Conservation (phyloP, 1,284 basidiomycete species). For the Sporisorium sorghi region DNA sequence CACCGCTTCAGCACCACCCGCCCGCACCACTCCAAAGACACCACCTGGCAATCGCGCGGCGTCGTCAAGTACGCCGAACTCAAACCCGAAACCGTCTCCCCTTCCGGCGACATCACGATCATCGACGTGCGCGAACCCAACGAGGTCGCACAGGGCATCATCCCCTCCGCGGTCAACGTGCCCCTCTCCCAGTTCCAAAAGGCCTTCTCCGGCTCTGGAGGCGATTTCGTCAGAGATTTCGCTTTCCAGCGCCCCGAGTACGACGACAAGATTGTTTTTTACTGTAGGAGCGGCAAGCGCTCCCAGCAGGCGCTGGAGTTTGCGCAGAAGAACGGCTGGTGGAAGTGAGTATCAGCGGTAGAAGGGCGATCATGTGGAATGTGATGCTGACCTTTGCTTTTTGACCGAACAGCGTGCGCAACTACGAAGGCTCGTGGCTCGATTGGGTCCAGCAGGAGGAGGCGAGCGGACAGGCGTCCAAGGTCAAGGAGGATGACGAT, state of each 20-base stretch:
- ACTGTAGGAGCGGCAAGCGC: constrained; percentile 91
- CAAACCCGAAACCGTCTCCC: constrained; percentile 83
- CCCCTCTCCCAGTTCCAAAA: constrained; percentile 83
- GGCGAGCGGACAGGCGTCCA: constrained; percentile 37
- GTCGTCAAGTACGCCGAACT: constrained; percentile 83
- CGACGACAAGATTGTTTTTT: constrained; percentile 87
- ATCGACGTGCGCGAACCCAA: constrained; percentile 88
- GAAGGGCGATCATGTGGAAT: background rate
- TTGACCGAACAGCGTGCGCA: constrained; percentile 76
- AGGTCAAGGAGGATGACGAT: constrained; percentile 68
- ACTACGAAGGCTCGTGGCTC: constrained; percentile 91
- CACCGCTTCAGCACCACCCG: constrained; percentile 13
- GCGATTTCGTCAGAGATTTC: constrained; percentile 72
- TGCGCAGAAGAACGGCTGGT: constrained; percentile 85
- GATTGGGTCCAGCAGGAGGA: constrained; percentile 81
- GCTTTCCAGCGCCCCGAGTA: constrained; percentile 85
- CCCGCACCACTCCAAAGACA: constrained; percentile 28
- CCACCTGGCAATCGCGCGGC: constrained; percentile 55
- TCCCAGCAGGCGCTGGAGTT: constrained; percentile 85
- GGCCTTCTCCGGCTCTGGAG: constrained; percentile 74
- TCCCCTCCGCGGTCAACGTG: constrained; percentile 93
- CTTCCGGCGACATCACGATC: constrained; percentile 74
- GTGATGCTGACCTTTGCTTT: constrained; percentile 1
- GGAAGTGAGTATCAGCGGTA: constrained; percentile 83
- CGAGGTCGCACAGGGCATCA: constrained; percentile 92